Percentiles rank a stretch among this genome's conserved stretches.
Evolutionary conservation across 352 stramenopile species (phyloP).

Genomic region (Phytopythium mirpurense): DNA sequence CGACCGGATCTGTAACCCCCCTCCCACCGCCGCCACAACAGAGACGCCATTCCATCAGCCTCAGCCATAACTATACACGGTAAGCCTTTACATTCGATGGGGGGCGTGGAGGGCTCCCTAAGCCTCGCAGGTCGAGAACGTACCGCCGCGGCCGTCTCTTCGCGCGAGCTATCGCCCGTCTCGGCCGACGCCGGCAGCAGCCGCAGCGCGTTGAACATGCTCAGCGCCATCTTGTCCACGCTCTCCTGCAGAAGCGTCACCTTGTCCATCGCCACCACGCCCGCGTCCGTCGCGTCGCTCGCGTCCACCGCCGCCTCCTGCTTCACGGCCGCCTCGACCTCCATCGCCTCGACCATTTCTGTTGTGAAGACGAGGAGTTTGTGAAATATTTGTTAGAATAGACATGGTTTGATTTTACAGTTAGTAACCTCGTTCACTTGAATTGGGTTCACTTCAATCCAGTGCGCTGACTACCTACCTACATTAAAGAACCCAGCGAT

Average conservation of each 20-base stretch:
- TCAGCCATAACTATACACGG: too few species aligned
- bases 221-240: slow-evolving; percentile 82
- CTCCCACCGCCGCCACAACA: too few species aligned
- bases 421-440: too few species aligned
- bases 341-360: slow-evolving; percentile 5
- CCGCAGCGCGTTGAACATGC: slow-evolving; percentile 86
- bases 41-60: too few species aligned
- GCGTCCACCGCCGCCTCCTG: slow-evolving; percentile 17
- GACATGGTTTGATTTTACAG: too few species aligned
- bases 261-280: slow-evolving; percentile 49
- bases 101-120: too few species aligned
- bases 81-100: too few species aligned
- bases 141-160: slow-evolving; percentile 60
- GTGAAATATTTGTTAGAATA: too few species aligned
- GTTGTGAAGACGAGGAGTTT: too few species aligned
- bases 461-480: too few species aligned
- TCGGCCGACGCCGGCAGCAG: slow-evolving; percentile 51
- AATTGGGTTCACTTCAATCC: too few species aligned
- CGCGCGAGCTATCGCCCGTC: slow-evolving; percentile 28
- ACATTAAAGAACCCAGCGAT: too few species aligned
- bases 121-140: background rate
- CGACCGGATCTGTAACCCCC: slow-evolving; percentile 45
- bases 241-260: slow-evolving; percentile 81
- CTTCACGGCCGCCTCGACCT: slow-evolving; percentile 9
- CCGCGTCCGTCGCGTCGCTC: slow-evolving; percentile 14